Percentiles rank a stretch among this genome's conserved stretches.
Evolutionary conservation across 2,329 filamentous ascomycete species (phyloP).

Genomic region (Ophiostoma sp.): DNA sequence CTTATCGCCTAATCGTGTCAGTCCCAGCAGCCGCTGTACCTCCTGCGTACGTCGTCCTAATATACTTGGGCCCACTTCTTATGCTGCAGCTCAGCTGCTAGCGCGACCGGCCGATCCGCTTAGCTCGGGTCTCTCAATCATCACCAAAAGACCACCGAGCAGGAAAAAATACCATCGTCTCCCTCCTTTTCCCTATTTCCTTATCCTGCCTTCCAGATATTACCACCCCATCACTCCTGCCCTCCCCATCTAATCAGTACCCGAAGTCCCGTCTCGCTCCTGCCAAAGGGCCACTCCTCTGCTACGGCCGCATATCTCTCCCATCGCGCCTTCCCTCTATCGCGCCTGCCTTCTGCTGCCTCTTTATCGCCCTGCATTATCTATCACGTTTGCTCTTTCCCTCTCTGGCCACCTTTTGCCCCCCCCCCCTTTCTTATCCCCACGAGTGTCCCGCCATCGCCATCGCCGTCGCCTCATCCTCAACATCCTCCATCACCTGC

Average conservation of each 20-base stretch:
- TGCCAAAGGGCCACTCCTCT: background rate
- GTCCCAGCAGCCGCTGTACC: background rate
- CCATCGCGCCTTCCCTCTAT: conserved; percentile 7
- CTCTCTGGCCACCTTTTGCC: background rate
- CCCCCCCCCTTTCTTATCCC: conserved; percentile 1
- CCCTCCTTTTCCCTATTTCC: background rate
- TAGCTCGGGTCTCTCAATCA: conserved; percentile 16
- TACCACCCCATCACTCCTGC: conserved; percentile 6
- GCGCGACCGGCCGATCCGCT: conserved; percentile 24
- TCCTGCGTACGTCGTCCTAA: conserved; percentile 6
- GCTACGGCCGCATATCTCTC: background rate
- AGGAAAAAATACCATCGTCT: background rate
- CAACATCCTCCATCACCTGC: background rate
- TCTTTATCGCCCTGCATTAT: conserved; percentile 19
- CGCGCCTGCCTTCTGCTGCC: background rate
- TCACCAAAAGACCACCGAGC: conserved; percentile 20
- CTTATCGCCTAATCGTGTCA: background rate
- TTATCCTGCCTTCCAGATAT: background rate
- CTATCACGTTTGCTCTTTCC: conserved; percentile 12
- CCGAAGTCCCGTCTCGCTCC: background rate
- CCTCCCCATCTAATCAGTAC: background rate
- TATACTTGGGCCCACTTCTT: conserved; percentile 18
- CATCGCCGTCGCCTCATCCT: conserved; percentile 11
- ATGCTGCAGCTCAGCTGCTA: conserved; percentile 21
- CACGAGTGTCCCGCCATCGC: background rate